phyloP scores from a whole-genome alignment of 2,329 filamentous ascomycete genomes.

The Fusarium heterosporum region DNA sequence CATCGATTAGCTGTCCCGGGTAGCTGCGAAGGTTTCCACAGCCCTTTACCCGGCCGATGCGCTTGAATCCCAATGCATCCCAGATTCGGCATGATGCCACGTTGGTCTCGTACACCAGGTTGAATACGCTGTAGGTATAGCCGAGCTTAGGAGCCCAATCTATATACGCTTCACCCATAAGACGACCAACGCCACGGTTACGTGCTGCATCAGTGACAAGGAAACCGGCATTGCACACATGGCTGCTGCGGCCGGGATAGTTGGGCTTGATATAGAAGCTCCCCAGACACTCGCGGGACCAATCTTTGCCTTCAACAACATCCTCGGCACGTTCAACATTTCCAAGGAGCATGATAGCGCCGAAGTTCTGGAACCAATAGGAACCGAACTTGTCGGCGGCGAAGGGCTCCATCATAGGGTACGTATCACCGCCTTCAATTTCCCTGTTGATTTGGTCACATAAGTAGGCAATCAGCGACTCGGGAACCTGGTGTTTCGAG shows the following conservation, averaged over 20 bases:
- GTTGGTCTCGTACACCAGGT: conserved; percentile 94
- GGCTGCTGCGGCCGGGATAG: conserved; percentile 89
- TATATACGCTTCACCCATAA: conserved; percentile 81
- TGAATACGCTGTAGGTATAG: conserved; percentile 94
- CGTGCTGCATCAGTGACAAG: conserved; percentile 79
- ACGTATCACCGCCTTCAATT: conserved; percentile 91
- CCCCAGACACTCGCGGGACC: conserved; percentile 84
- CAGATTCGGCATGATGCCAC: conserved; percentile 90
- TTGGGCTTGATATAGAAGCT: conserved; percentile 97
- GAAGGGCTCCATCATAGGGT: conserved; percentile 85
- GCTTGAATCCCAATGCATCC: conserved; percentile 92
- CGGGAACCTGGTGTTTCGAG: conserved; percentile 80
- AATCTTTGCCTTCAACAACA: conserved; percentile 72
- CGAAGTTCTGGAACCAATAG: conserved; percentile 95
- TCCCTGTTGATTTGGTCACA: conserved; percentile 88
- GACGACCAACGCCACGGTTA: conserved; percentile 78
- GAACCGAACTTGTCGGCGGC: conserved; percentile 78
- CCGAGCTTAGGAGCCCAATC: conserved; percentile 84
- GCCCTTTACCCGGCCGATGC: conserved; percentile 84
- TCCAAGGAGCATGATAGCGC: conserved; percentile 86
- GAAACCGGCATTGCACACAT: conserved; percentile 89
- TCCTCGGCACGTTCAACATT: conserved; percentile 74
- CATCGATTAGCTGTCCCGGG: conserved; percentile 76
- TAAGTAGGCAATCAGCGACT: conserved; percentile 79
- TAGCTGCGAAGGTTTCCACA: conserved; percentile 77